phyloP scores from a whole-genome alignment of 139 green algal genomes.

The Chlorella sp. region DNA sequence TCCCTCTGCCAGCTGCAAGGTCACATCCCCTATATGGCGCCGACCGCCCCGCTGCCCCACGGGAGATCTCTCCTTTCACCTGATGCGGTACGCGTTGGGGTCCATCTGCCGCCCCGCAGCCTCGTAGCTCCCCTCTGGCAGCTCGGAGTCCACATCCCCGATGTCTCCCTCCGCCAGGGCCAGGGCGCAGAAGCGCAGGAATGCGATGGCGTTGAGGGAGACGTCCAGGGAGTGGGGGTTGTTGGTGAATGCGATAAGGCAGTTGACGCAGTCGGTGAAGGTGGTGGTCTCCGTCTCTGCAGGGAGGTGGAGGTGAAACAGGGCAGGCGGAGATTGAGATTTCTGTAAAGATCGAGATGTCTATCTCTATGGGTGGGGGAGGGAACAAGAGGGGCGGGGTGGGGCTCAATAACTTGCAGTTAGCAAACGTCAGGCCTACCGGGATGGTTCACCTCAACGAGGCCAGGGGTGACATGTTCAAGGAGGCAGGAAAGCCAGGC shows the following conservation, averaged over 20 bases:
- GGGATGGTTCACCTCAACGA: too few species aligned
- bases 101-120: slow-evolving; percentile 30
- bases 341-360: too few species aligned
- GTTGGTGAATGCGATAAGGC: slow-evolving; percentile 99
- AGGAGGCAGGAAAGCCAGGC: too few species aligned
- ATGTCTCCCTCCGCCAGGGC: slow-evolving; percentile 95
- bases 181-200: slow-evolving; percentile 97
- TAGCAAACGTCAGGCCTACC: too few species aligned
- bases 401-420: too few species aligned
- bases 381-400: too few species aligned
- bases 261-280: slow-evolving; percentile 99
- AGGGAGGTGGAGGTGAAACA: background rate
- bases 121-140: slow-evolving; percentile 54
- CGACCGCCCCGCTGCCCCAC: too few species aligned
- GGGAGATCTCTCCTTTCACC: too few species aligned
- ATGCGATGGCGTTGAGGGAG: slow-evolving; percentile 96
- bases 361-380: too few species aligned
- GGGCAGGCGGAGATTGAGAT: too few species aligned
- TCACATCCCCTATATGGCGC: background rate
- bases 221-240: slow-evolving; percentile 94
- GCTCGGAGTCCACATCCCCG: slow-evolving; percentile 63
- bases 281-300: slow-evolving; percentile 95
- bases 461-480: too few species aligned
- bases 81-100: slow-evolving; percentile 53
- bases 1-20: too few species aligned